Conservation (phyloP, 768 basidiomycete species). For the Suillus weaverae region DNA sequence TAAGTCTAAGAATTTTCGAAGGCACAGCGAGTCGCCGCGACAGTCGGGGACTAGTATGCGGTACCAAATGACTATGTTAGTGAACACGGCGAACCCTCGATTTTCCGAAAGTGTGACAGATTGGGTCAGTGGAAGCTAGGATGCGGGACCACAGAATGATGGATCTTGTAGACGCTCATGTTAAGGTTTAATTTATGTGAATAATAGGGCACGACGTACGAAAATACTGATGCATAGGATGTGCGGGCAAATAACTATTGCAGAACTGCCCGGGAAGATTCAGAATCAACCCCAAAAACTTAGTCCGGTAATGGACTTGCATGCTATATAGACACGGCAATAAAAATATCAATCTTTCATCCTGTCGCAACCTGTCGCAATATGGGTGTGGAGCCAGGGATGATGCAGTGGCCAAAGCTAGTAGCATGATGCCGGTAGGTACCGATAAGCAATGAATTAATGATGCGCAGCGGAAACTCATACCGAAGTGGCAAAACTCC, state of each 20-base stretch:
- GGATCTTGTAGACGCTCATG: not conserved
- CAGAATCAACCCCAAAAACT: not conserved
- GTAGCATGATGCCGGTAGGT: not conserved
- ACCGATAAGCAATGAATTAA: not conserved
- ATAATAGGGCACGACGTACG: not conserved
- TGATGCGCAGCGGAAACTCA: not conserved
- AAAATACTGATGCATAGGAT: not conserved
- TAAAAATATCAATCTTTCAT: not conserved
- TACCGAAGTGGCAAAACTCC: not conserved
- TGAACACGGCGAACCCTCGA: not conserved
- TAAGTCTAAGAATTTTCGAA: not conserved
- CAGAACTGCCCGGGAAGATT: not conserved
- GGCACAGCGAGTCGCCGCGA: not conserved
- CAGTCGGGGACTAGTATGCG: not conserved
- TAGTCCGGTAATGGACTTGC: not conserved
- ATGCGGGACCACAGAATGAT: not conserved
- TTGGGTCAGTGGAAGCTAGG: not conserved
- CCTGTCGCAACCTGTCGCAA: not conserved
- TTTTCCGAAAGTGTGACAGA: not conserved
- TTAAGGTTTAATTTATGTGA: not conserved
- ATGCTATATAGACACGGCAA: not conserved
- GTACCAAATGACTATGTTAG: not conserved
- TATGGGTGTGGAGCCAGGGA: not conserved
- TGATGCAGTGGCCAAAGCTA: not conserved
- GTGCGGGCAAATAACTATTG: not conserved